phyloP scores from a whole-genome alignment of 305 asterid species.

The Andrographis paniculata region DNA sequence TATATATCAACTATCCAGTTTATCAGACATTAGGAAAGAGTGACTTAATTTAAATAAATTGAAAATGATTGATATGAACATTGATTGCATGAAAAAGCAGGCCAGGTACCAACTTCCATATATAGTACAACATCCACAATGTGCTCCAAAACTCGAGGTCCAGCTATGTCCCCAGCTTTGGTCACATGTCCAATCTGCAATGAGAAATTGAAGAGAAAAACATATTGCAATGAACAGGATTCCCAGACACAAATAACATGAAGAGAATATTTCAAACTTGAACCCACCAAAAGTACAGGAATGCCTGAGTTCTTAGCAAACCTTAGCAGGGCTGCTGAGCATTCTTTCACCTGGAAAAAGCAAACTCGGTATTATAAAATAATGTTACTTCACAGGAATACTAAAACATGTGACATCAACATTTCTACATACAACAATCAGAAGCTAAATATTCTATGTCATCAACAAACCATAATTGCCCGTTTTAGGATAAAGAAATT shows the following conservation, averaged over 20 bases:
- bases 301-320: constrained; percentile 84
- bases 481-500: too few species aligned
- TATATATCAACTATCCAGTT: too few species aligned
- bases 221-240: constrained; percentile 13
- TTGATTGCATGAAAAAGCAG: too few species aligned
- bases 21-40: too few species aligned
- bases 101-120: constrained; percentile 34
- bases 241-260: neutral
- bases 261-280: constrained; percentile 6
- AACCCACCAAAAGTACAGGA: constrained; percentile 78
- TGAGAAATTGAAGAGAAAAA: constrained; percentile 11
- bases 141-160: constrained; percentile 96
- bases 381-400: neutral
- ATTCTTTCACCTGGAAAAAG: constrained; percentile 76
- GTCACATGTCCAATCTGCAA: constrained; percentile 93
- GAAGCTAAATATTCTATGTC: constrained; percentile 7
- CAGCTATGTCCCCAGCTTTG: constrained; percentile 94
- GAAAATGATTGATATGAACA: too few species aligned
- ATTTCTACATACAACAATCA: constrained; percentile 12
- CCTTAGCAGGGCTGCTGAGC: constrained; percentile 82
- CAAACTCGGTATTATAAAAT: constrained; percentile 19
- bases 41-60: too few species aligned
- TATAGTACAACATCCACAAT: constrained; percentile 90
- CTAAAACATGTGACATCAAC: neutral
- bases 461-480: too few species aligned